Evolutionary conservation across 768 basidiomycete genomes (phyloP).

Genomic region (Psilocybe azurescens): DNA sequence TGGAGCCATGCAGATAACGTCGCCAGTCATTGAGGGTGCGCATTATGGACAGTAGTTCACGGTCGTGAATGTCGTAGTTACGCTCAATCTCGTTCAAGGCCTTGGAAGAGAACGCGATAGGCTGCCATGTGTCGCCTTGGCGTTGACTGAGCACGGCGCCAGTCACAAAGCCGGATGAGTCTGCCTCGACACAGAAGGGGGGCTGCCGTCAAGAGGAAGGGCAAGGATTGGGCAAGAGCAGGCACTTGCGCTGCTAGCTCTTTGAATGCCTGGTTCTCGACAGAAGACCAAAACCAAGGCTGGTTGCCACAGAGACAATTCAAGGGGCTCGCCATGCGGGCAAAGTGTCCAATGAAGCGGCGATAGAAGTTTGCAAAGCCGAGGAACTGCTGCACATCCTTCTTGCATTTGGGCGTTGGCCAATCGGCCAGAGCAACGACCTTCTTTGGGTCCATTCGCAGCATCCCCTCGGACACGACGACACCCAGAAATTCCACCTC

Average conservation of each 20-base stretch:
- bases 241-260: neutral
- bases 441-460: conserved; percentile 38
- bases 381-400: conserved; percentile 18
- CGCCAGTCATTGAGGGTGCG: conserved; percentile 41
- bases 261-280: too few species aligned
- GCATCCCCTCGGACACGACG: conserved; percentile 13
- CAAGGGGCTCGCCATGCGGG: conserved; percentile 30
- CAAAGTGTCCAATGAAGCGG: conserved; percentile 41
- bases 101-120: conserved; percentile 43
- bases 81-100: conserved; percentile 19
- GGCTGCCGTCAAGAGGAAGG: neutral
- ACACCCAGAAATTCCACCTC: conserved; percentile 34
- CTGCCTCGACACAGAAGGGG: conserved; percentile 22
- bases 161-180: conserved; percentile 45
- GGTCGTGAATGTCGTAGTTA: conserved; percentile 41
- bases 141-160: conserved; percentile 26
- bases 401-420: conserved; percentile 31
- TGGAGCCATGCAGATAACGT: too few species aligned
- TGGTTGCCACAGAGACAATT: conserved; percentile 1
- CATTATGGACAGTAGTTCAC: conserved; percentile 56
- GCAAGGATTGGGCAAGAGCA: neutral
- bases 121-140: conserved; percentile 40
- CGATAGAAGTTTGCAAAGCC: conserved; percentile 8
- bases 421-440: conserved; percentile 33
- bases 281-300: conserved; percentile 1